Base-by-base conservation (phyloP, 495 filamentous ascomycete species). In the Oleoguttula mirabilis region DNA sequence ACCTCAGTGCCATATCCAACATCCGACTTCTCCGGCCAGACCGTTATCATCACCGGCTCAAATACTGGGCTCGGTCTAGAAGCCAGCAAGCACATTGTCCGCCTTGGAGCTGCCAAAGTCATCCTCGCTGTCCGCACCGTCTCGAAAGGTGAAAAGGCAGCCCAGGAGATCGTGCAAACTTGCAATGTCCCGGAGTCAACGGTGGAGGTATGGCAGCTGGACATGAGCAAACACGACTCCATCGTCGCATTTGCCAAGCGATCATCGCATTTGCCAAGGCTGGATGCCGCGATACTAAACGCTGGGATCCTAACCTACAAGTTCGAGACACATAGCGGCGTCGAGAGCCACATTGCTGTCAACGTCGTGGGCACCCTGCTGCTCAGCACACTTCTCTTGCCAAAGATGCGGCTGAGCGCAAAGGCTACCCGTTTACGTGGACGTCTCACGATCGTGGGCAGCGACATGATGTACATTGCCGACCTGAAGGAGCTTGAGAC, bases 181-280 rank as follows among this genome's bases (percentile, higher is more conserved):
- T 42, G 31, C 21, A 28, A 32, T 3, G 21, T 35, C 3, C 2
- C 21, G 1, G 3, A 23, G 11, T 3, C 16, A 17, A 57, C 7
- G 7, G 25, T 75, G 4, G 56, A 70, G 42, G 64, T 76, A 7
- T 73, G 68, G 69, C 55, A 66, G 36, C 62, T 78, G 0, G 73
- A 78, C 38, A 67, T 76, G 65, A 56, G 50, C 46, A 62, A 41
- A 38, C 72, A 66, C 50, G 54, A 60, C 17, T 69, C 64, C 33
- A 62, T 73, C 19, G 57, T 65, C 35, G 51, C 37, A 3, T 76
- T 77, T 35, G 68, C 65, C 10, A 39, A 48, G 27, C 61, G 63
- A 1, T 60, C 60, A 11, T 58, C 65, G n/a, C 61, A 68, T 24
- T 22, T 62, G 22, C 23, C 49, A 5, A 7, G 52, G 7, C 34